phyloP scores from a whole-genome alignment of 306 rosid species.

The Malus domestica region DNA sequence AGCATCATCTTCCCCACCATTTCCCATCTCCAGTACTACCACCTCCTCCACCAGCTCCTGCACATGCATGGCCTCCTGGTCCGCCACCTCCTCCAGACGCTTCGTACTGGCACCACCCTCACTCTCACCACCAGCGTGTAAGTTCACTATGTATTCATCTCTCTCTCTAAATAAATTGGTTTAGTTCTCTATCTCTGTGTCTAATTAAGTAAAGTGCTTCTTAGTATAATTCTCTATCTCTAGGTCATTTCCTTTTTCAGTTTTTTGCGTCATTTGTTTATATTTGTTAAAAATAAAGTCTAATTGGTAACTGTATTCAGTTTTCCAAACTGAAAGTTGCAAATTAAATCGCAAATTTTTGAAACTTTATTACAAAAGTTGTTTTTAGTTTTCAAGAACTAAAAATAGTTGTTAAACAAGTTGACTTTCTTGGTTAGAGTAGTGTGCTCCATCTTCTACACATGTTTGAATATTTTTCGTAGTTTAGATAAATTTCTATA shows the following conservation, averaged over 20 bases:
- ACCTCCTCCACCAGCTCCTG: slow-evolving; percentile 8
- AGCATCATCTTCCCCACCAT: slow-evolving; percentile 28
- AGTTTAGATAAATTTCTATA: too few species aligned
- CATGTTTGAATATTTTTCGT: too few species aligned
- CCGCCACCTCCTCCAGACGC: slow-evolving; percentile 39
- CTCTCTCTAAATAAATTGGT: too few species aligned
- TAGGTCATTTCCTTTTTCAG: background rate
- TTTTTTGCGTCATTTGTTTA: background rate
- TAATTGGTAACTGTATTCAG: background rate
- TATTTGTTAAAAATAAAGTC: too few species aligned
- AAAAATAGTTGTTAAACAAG: too few species aligned
- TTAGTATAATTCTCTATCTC: background rate
- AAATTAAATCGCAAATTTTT: too few species aligned
- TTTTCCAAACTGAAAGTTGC: background rate
- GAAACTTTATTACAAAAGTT: background rate
- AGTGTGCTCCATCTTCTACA: too few species aligned
- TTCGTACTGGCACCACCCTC: slow-evolving; percentile 51
- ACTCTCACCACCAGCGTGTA: slow-evolving; percentile 48
- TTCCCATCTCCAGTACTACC: slow-evolving; percentile 25
- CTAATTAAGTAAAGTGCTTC: background rate
- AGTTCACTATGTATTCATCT: background rate
- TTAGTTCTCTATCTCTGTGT: too few species aligned
- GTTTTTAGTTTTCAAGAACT: background rate
- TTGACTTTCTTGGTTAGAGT: too few species aligned
- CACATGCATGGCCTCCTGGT: slow-evolving; percentile 34